Evolutionary conservation across 805 yeast species (phyloP).

Genomic region (Kodamaea kakaduensis): DNA sequence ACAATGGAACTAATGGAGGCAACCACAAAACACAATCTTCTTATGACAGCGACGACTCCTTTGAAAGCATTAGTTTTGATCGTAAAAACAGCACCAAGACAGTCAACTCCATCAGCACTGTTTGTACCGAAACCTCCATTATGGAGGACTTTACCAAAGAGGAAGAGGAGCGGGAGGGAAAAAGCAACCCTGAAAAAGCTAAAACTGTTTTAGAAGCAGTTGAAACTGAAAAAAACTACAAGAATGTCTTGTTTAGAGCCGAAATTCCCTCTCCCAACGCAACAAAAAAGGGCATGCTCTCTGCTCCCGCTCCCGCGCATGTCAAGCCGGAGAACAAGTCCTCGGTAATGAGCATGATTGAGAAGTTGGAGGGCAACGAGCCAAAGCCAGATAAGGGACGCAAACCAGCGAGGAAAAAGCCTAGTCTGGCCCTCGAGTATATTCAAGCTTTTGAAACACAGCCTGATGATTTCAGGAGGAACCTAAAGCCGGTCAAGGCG

Average conservation of each 20-base stretch:
- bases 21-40: background rate
- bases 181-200: background rate
- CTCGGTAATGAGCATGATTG: conserved; percentile 2
- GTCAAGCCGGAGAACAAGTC: background rate
- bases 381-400: too few species aligned
- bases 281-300: too few species aligned
- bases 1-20: too few species aligned
- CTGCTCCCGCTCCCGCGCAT: background rate
- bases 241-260: too few species aligned
- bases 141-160: background rate
- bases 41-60: conserved; percentile 5
- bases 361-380: conserved; percentile 1
- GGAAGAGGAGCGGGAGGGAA: too few species aligned
- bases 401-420: too few species aligned
- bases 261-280: background rate
- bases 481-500: too few species aligned
- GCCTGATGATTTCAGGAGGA: too few species aligned
- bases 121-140: conserved; percentile 7
- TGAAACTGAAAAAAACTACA: too few species aligned
- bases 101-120: conserved; percentile 6
- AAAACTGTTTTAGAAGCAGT: background rate
- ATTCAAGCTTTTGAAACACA: too few species aligned
- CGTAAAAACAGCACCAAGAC: conserved; percentile 13
- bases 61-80: conserved; percentile 7
- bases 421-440: too few species aligned